Conservation (phyloP, 2,329 filamentous ascomycete genomes). For the Penicillium sp. region DNA sequence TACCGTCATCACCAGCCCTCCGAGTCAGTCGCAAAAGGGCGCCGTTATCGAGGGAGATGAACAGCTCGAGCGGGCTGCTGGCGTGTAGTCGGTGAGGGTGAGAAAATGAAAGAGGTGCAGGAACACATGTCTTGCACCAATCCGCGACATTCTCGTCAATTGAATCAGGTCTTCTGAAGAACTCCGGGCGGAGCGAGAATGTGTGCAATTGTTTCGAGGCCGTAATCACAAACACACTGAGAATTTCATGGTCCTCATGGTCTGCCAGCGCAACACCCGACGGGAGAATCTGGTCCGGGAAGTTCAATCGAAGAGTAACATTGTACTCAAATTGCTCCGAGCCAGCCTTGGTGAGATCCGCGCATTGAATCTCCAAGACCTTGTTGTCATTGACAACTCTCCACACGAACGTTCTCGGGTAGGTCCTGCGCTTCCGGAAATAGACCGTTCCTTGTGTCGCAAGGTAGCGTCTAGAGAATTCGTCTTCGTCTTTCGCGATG, state of each 20-base stretch:
- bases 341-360: conserved; percentile 73
- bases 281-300: conserved; percentile 70
- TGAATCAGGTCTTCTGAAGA: conserved; percentile 70
- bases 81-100: conserved; percentile 79
- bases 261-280: conserved; percentile 84
- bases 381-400: conserved; percentile 78
- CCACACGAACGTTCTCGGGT: conserved; percentile 89
- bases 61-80: conserved; percentile 69
- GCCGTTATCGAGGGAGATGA: conserved; percentile 64
- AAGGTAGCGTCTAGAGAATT: conserved; percentile 71
- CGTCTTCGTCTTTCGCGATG: conserved; percentile 60
- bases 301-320: conserved; percentile 74
- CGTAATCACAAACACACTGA: conserved; percentile 79
- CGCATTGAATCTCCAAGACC: conserved; percentile 77
- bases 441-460: conserved; percentile 80
- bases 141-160: conserved; percentile 74
- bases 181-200: conserved; percentile 77
- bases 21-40: conserved; percentile 67
- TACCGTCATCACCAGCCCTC: conserved; percentile 54
- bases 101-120: conserved; percentile 74
- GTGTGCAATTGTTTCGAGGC: conserved; percentile 78
- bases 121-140: conserved; percentile 72
- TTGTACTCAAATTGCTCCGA: conserved; percentile 66
- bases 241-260: conserved; percentile 70
- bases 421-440: conserved; percentile 73